These are phyloP conservation scores for Pholiota microspora DNA, from an alignment of 768 basidiomycete genomes.

Conservation along the genomic window DNA sequence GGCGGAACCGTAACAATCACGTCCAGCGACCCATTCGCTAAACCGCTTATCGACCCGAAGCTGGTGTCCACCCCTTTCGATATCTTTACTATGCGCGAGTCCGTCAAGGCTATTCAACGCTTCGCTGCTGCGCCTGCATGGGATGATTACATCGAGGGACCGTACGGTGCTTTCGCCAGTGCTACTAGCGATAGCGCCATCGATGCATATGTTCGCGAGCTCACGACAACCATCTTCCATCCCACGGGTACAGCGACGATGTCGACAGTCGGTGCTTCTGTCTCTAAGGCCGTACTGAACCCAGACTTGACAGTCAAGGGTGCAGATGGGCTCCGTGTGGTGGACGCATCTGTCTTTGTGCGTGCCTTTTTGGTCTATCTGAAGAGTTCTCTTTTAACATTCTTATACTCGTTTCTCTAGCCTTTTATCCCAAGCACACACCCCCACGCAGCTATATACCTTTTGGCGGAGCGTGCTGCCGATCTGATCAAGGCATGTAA, in stretches of 20 bases:
- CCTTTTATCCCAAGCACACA: conserved; percentile 5
- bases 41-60: conserved; percentile 48
- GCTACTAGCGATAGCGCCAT: background rate
- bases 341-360: conserved; percentile 5
- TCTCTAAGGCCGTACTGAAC: background rate
- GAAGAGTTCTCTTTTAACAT: background rate
- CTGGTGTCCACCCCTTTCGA: conserved; percentile 33
- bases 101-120: conserved; percentile 17
- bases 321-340: background rate
- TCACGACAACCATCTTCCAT: conserved; percentile 5
- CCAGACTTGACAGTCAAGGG: conserved; percentile 5
- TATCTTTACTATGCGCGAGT: conserved; percentile 23
- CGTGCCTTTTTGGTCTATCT: background rate
- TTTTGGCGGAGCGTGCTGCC: conserved; percentile 2
- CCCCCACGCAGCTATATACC: background rate
- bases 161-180: background rate
- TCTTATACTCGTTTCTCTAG: background rate
- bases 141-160: background rate
- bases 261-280: background rate
- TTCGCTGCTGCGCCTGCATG: conserved; percentile 23
- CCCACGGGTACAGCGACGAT: conserved; percentile 1
- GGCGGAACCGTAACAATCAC: conserved; percentile 36
- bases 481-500: conserved; percentile 3
- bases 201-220: background rate
- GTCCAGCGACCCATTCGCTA: conserved; percentile 43